These are phyloP conservation scores for Beauveria brongniartii DNA, from an alignment of 2,329 filamentous ascomycete species.

Conservation along the genomic window DNA sequence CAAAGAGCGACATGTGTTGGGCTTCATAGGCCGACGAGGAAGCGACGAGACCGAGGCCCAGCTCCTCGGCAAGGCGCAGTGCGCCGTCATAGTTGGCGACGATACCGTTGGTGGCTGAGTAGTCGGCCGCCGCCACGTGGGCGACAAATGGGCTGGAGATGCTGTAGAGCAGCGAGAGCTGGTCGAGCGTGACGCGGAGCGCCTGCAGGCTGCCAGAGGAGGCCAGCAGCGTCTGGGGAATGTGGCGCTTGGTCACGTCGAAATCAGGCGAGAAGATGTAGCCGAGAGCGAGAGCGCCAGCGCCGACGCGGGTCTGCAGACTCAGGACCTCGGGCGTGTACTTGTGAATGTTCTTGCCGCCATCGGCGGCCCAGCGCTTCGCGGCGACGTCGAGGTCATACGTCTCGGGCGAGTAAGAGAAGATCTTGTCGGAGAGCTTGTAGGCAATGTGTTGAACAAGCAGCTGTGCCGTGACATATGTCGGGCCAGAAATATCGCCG, in stretches of 20 bases:
- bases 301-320: constrained; percentile 81
- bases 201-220: constrained; percentile 75
- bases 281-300: constrained; percentile 83
- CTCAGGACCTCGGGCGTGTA: constrained; percentile 69
- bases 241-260: constrained; percentile 79
- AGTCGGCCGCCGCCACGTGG: constrained; percentile 87
- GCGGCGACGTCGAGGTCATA: constrained; percentile 85
- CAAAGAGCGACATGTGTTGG: constrained; percentile 91
- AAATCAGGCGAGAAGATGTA: constrained; percentile 99
- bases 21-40: constrained; percentile 83
- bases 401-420: constrained; percentile 88
- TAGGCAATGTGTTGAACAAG: constrained; percentile 96
- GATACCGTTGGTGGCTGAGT: constrained; percentile 59
- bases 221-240: constrained; percentile 85
- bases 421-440: constrained; percentile 91
- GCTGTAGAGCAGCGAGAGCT: constrained; percentile 83
- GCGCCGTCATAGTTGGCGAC: constrained; percentile 82
- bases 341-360: constrained; percentile 73
- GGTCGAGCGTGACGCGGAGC: constrained; percentile 77
- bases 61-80: constrained; percentile 75
- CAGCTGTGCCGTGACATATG: constrained; percentile 86
- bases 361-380: constrained; percentile 62
- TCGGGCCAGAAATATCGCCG: constrained; percentile 68
- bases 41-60: constrained; percentile 77
- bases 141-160: constrained; percentile 89